Base-by-base conservation (phyloP, 192 early-diverging fungal species). In the Podila verticillata region DNA sequence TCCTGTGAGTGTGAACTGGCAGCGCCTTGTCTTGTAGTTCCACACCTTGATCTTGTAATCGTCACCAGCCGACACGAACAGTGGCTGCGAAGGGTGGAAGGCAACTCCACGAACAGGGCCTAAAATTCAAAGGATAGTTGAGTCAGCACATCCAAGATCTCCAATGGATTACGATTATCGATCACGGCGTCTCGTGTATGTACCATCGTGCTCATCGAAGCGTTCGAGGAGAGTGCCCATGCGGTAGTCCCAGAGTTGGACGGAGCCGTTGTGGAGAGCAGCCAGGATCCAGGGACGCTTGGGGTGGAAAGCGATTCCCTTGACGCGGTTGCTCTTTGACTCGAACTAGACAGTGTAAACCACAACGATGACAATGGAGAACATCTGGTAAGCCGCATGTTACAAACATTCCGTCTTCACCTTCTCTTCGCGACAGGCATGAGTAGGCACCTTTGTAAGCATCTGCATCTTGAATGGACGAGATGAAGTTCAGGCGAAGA, bases 21-120 rank as follows among this genome's bases (percentile, higher is more conserved):
- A 99, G 72, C 96, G 93, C 19, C 96, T 57, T 63, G 92, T 94
- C 84, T 98, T 97, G 90, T 96, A 94, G 87, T 97, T 97, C 97
- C 97, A 99, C 20, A 99, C 95, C 84, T 96, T 97, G 74, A 99
- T 95, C 83, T 97, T 99, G 88, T 98, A 97, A 84, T 99, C 97
- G 81, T 99, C 97, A 59, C 95, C 96, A 35, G 94, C 96, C 34
- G 96, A 96, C 6, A 97, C 97, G 85, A 99, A 99, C 7, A 99
- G 84, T 39, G 96, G 95, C 79, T 98, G 96, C 1, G 95, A 93
- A 7, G 91, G 92, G 66, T 99, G 97, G 80, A 99, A 99, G 39
- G 94, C 89, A 65, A 98, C 91, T 47, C 95, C 96, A 35, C 97
- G 93, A 26, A 99, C 96, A 58, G 97, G 97, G 5, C 97, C 97